These are phyloP conservation scores for Wallacemonas sp. DNA, from an alignment of 208 protist species.

Conservation along the genomic window DNA sequence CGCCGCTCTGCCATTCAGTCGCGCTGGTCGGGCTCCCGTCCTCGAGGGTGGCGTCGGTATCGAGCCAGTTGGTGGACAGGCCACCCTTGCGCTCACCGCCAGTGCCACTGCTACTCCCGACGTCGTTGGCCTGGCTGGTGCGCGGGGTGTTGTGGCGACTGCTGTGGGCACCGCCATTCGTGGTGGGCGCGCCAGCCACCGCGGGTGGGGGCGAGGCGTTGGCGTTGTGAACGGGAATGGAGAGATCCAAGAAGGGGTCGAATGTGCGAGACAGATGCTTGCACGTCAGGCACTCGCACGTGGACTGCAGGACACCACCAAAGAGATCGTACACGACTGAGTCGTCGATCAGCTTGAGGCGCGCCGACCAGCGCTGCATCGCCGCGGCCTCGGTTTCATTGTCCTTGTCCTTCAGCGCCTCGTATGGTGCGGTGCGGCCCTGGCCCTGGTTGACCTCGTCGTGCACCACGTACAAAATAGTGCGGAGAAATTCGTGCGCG, in stretches of 20 bases:
- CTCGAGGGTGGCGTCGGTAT: constrained; percentile 7
- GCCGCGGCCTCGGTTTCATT: constrained; percentile 51
- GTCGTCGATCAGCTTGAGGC: constrained; percentile 54
- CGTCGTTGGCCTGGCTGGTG: neutral
- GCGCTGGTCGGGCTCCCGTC: constrained; percentile 1
- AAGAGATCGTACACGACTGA: constrained; percentile 85
- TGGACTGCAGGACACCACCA: constrained; percentile 62
- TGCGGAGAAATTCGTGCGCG: constrained; percentile 91
- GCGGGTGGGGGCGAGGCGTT: neutral
- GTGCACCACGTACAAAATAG: constrained; percentile 85
- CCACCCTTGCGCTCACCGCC: neutral
- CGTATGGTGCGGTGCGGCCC: constrained; percentile 34
- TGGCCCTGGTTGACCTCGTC: constrained; percentile 74
- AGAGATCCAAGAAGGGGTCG: constrained; percentile 79
- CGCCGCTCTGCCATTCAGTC: neutral
- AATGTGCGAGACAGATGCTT: constrained; percentile 59
- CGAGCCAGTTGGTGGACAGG: neutral
- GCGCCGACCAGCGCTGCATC: constrained; percentile 52
- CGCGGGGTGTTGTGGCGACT: no score
- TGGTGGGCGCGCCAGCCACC: neutral
- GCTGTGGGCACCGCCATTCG: neutral
- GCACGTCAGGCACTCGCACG: constrained; percentile 57
- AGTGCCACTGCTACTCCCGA: neutral
- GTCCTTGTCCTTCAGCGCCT: constrained; percentile 58
- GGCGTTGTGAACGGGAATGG: constrained; percentile 43